phyloP scores from a whole-genome alignment of 176 grass and related monocot species.

The Elymus sibiricus region DNA sequence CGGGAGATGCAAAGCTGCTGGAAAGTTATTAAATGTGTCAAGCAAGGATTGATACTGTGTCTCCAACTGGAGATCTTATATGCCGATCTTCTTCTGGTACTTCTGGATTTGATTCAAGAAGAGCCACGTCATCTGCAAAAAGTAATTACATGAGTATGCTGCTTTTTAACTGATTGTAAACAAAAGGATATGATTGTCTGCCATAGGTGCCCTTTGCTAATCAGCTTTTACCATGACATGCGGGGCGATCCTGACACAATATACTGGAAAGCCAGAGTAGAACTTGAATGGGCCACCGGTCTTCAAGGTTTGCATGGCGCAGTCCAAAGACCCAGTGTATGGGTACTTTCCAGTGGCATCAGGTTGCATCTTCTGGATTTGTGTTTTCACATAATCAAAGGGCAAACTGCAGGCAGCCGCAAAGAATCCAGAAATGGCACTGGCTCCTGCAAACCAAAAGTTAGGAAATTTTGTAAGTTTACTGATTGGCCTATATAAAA shows the following conservation, averaged over 20 bases:
- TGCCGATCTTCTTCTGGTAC: conserved; percentile 60
- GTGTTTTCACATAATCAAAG: conserved; percentile 99
- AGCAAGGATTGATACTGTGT: not conserved
- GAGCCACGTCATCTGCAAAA: conserved; percentile 99
- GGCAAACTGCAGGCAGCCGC: conserved; percentile 97
- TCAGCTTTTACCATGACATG: conserved; percentile 86
- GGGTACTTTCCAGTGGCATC: conserved; percentile 95
- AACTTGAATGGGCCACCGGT: conserved; percentile 94
- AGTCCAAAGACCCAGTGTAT: conserved; percentile 88
- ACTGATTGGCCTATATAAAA: not conserved
- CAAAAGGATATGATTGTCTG: not conserved
- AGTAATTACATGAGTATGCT: conserved; percentile 14
- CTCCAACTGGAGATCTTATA: conserved; percentile 35
- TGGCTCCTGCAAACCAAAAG: conserved; percentile 67
- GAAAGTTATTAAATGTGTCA: conserved; percentile 33
- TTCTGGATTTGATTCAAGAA: conserved; percentile 99
- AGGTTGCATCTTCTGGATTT: conserved; percentile 99
- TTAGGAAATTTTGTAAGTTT: not conserved
- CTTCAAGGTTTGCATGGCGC: conserved; percentile 86
- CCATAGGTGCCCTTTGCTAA: not conserved
- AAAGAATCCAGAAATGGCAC: conserved; percentile 96
- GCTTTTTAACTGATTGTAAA: not conserved
- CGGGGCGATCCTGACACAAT: conserved; percentile 93
- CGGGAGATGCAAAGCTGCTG: conserved; percentile 39
- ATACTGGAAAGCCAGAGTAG: conserved; percentile 99